A percentile compares a stretch with the other conserved stretches of the same genome.
Conservation (phyloP, 2,329 filamentous ascomycete genomes). For the Calonectria hongkongensis region DNA sequence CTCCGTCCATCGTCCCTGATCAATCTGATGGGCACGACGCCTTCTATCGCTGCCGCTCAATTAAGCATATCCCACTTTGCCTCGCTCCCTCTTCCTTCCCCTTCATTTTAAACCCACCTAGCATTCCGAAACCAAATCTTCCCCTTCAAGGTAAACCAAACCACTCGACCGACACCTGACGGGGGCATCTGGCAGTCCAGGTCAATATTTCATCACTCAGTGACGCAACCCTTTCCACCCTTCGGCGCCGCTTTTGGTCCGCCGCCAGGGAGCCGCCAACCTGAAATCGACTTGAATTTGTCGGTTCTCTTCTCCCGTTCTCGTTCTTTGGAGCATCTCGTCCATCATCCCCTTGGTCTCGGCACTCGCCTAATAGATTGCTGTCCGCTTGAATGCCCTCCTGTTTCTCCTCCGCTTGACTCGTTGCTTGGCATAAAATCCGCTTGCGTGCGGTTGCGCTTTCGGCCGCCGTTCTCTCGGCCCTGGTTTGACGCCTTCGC, state of each 20-base stretch:
- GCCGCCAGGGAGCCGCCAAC: slow-evolving; percentile 5
- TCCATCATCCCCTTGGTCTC: slow-evolving; percentile 5
- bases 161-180: not conserved
- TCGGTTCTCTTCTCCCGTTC: slow-evolving; percentile 1
- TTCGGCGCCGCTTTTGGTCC: slow-evolving; percentile 20
- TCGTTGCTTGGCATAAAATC: not conserved
- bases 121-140: slow-evolving; percentile 22
- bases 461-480: slow-evolving; percentile 27
- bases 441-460: slow-evolving; percentile 29
- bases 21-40: slow-evolving; percentile 11
- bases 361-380: slow-evolving; percentile 11
- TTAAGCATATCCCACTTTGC: slow-evolving; percentile 19
- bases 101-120: slow-evolving; percentile 22
- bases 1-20: not conserved
- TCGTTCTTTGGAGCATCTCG: not conserved
- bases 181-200: not conserved
- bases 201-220: slow-evolving; percentile 24
- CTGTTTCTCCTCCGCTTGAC: slow-evolving; percentile 4
- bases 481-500: slow-evolving; percentile 36
- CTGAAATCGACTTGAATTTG: slow-evolving; percentile 13
- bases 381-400: slow-evolving; percentile 4
- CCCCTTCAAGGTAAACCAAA: not conserved
- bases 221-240: slow-evolving; percentile 19
- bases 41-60: slow-evolving; percentile 6
- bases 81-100: slow-evolving; percentile 12